A percentile compares a stretch with the other conserved stretches of the same genome.
phyloP scores from a whole-genome alignment of 805 yeast genomes.

The Kodamaea hsintzibuensis region DNA sequence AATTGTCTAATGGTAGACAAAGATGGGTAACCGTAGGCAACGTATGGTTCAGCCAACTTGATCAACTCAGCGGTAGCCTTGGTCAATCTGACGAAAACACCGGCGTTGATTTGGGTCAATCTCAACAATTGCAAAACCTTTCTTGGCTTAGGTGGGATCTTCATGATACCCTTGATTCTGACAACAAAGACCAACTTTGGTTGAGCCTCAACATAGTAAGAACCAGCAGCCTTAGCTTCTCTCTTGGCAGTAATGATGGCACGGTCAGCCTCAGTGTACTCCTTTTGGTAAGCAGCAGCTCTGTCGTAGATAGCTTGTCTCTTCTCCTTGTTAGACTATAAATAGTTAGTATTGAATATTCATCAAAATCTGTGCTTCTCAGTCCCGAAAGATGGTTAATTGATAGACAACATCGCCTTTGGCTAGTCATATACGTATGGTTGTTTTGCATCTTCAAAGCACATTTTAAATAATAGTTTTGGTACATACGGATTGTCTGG shows the following conservation, averaged over 20 bases:
- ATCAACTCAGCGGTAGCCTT: slow-evolving; percentile 92
- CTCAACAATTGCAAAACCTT: slow-evolving; percentile 93
- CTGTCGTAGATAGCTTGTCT: slow-evolving; percentile 82
- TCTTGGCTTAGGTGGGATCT: slow-evolving; percentile 99
- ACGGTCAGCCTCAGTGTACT: slow-evolving; percentile 91
- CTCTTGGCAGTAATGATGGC: slow-evolving; percentile 85
- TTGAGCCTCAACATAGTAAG: slow-evolving; percentile 95
- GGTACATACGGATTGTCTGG: slow-evolving; percentile 79
- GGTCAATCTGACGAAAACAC: slow-evolving; percentile 92
- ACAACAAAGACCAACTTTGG: slow-evolving; percentile 91
- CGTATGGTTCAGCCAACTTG: slow-evolving; percentile 93
- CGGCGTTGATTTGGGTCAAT: slow-evolving; percentile 91
- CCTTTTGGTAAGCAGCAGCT: slow-evolving; percentile 95
- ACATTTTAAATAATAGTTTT: slow-evolving; percentile 3
- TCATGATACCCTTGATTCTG: slow-evolving; percentile 99
- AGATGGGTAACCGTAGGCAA: slow-evolving; percentile 97
- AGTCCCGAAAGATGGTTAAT: slow-evolving; percentile 90
- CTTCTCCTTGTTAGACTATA: slow-evolving; percentile 46
- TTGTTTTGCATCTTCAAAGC: slow-evolving; percentile 54
- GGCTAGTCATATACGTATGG: slow-evolving; percentile 61
- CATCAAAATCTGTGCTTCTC: slow-evolving; percentile 34
- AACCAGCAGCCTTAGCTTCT: slow-evolving; percentile 90
- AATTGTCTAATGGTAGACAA: slow-evolving; percentile 89
- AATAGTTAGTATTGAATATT: slow-evolving; percentile 33
- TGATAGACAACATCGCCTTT: slow-evolving; percentile 69